phyloP scores from a whole-genome alignment of 805 yeast genomes.

The Wickerhamiella occidentalis region DNA sequence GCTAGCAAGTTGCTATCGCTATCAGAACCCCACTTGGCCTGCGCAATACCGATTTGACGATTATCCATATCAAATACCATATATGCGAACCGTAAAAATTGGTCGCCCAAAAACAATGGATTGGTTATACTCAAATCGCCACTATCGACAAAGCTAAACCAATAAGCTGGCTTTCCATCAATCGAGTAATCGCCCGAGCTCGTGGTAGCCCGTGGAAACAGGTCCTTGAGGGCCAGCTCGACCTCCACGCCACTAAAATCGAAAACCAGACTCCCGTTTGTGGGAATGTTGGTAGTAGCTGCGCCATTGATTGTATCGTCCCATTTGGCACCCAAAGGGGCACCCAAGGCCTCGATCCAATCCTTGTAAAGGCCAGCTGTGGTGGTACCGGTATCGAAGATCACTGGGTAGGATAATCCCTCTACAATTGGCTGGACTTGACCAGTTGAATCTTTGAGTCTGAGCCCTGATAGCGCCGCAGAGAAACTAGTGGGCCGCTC shows the following conservation, averaged over 20 bases:
- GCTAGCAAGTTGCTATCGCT: not conserved
- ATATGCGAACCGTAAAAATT: conserved; percentile 49
- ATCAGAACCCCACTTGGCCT: conserved; percentile 24
- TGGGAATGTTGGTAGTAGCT: not conserved
- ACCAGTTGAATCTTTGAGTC: not conserved
- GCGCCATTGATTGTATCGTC: not conserved
- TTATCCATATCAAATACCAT: conserved; percentile 54
- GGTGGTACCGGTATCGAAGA: not conserved
- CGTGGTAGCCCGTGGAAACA: not conserved
- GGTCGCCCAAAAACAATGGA: conserved; percentile 39
- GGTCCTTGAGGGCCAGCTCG: not conserved
- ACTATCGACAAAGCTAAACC: not conserved
- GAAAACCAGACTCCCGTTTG: not conserved
- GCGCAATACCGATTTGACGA: conserved; percentile 44
- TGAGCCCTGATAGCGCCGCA: not conserved
- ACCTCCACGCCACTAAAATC: conserved; percentile 7
- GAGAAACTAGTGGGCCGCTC: not conserved
- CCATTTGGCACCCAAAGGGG: not conserved
- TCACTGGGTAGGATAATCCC: not conserved
- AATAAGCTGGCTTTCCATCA: not conserved
- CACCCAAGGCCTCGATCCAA: not conserved
- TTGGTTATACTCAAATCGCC: not conserved
- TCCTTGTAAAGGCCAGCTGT: not conserved
- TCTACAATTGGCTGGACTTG: not conserved
- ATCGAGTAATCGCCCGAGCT: not conserved